Conservation (phyloP, 805 yeast genomes). For the Metschnikowia baotianmanensis region DNA sequence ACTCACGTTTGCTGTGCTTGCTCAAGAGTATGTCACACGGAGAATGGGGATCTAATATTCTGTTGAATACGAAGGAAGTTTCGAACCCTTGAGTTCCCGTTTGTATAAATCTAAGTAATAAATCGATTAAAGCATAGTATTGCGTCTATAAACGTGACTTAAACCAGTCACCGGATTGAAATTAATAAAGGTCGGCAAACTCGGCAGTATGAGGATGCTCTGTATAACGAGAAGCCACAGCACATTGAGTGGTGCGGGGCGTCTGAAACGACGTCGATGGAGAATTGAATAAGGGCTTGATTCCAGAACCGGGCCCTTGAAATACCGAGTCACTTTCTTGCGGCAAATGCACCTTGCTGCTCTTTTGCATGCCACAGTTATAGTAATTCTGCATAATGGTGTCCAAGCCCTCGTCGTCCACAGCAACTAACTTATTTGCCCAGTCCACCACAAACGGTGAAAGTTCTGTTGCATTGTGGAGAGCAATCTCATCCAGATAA, state of each 20-base stretch:
- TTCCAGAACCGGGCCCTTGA: conserved; percentile 3
- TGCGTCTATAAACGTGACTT: no score
- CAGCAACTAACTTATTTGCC: conserved; percentile 56
- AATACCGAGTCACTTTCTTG: conserved; percentile 12
- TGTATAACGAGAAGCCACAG: conserved; percentile 8
- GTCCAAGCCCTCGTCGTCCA: conserved; percentile 42
- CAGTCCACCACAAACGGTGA: conserved; percentile 52
- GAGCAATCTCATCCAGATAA: conserved; percentile 14
- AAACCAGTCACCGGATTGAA: no score
- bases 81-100: background rate
- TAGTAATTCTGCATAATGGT: conserved; percentile 41
- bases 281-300: conserved; percentile 6
- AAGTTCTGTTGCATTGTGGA: conserved; percentile 15
- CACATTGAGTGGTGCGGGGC: conserved; percentile 1
- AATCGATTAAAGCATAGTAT: background rate
- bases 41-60: conserved; percentile 67
- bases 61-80: background rate
- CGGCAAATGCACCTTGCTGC: conserved; percentile 16
- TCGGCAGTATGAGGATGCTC: conserved; percentile 45
- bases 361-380: conserved; percentile 20
- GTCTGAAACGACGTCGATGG: background rate
- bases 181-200: conserved; percentile 44
- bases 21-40: conserved; percentile 86
- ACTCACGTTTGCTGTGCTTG: conserved; percentile 78
- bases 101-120: conserved; percentile 1